Conservation (phyloP, 1,284 basidiomycete genomes). For the Anthracocystis panici-leucophaei region DNA sequence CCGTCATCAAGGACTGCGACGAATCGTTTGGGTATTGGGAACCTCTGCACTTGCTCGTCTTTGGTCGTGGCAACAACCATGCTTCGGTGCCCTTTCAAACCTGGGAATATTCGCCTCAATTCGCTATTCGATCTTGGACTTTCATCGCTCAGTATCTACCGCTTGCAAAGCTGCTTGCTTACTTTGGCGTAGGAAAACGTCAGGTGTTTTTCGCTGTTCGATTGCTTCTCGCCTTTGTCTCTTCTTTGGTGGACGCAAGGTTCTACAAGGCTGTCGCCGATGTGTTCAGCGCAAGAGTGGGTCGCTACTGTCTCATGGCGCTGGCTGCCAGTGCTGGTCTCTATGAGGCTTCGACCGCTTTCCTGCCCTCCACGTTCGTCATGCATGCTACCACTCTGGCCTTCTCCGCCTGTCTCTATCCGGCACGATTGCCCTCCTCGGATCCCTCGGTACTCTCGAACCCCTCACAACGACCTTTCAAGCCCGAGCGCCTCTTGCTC, state of each 20-base stretch:
- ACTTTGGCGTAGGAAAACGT: constrained; percentile 73
- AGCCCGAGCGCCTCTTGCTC: constrained; percentile 66
- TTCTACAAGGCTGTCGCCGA: constrained; percentile 86
- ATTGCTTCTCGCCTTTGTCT: constrained; percentile 80
- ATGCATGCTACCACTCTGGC: constrained; percentile 91
- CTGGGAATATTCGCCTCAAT: constrained; percentile 93
- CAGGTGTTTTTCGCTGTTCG: constrained; percentile 89
- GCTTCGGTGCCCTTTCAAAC: constrained; percentile 82
- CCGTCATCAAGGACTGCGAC: constrained; percentile 95
- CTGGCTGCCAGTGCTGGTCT: constrained; percentile 88
- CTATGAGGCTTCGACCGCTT: constrained; percentile 83
- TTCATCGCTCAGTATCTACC: constrained; percentile 77
- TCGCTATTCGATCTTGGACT: constrained; percentile 91
- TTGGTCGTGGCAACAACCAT: constrained; percentile 19
- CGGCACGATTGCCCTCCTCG: constrained; percentile 71
- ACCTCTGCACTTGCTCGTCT: constrained; percentile 86
- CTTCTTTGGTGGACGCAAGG: constrained; percentile 82
- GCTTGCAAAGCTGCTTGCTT: constrained; percentile 29
- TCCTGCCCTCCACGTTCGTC: constrained; percentile 87
- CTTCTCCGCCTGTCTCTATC: constrained; percentile 80
- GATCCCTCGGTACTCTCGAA: constrained; percentile 36
- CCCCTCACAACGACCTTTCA: constrained; percentile 43
- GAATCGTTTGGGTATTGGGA: constrained; percentile 98
- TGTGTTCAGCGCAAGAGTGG: constrained; percentile 86
- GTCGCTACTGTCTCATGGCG: constrained; percentile 89